phyloP scores from a whole-genome alignment of 768 basidiomycete genomes.

The Trametes cinnabarina region DNA sequence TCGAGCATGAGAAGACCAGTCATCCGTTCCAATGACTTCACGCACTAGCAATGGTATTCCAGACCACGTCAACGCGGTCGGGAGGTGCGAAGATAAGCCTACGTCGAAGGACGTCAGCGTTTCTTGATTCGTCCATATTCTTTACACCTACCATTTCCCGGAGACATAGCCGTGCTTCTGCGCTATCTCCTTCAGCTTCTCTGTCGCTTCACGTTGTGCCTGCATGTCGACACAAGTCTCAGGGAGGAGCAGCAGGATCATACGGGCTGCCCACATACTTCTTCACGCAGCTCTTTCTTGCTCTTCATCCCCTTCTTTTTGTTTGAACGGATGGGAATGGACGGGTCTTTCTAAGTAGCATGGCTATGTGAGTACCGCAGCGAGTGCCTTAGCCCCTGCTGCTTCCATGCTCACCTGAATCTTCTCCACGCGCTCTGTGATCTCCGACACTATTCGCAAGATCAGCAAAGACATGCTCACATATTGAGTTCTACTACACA shows the following conservation, averaged over 20 bases:
- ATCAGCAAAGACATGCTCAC: slow-evolving; percentile 3
- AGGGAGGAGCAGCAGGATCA: too few relatives aligned
- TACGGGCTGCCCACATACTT: slow-evolving; percentile 52
- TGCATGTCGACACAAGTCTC: slow-evolving; percentile 23
- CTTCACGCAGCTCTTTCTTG: slow-evolving; percentile 73
- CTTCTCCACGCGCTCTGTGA: slow-evolving; percentile 53
- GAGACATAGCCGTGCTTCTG: slow-evolving; percentile 47
- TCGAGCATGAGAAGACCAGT: background rate
- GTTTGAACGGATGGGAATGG: slow-evolving; percentile 64
- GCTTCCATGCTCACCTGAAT: slow-evolving; percentile 49
- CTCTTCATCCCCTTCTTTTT: slow-evolving; percentile 73
- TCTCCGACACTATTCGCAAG: slow-evolving; percentile 47
- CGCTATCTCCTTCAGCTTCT: slow-evolving; percentile 61
- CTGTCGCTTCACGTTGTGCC: slow-evolving; percentile 59
- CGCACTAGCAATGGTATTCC: slow-evolving; percentile 62
- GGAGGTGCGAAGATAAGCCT: slow-evolving; percentile 68
- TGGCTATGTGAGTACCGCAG: too few relatives aligned
- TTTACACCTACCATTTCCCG: slow-evolving; percentile 68
- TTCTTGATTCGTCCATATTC: too few relatives aligned
- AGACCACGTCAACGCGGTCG: slow-evolving; percentile 62
- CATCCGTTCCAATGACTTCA: background rate
- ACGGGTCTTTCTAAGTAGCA: slow-evolving; percentile 56
- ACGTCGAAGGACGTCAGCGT: background rate
- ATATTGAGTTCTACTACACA: slow-evolving; percentile 20
- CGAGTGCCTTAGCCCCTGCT: too few relatives aligned